Evolutionary conservation across 2,329 filamentous ascomycete species (phyloP), one percentile per base, ranked within the genome.

Genomic region (Neurospora crassa): DNA sequence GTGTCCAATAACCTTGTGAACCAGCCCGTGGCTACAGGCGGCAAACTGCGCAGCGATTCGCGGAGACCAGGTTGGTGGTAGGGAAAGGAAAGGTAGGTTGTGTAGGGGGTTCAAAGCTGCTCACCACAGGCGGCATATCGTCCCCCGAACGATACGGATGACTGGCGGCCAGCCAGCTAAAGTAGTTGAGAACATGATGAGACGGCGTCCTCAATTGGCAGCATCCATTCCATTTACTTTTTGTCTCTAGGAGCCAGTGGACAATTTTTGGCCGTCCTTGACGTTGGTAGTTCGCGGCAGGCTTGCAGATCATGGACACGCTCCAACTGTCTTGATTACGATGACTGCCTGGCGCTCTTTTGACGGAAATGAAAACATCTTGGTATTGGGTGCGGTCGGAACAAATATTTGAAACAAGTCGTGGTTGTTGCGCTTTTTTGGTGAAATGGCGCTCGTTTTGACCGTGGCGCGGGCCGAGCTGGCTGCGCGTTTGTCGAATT

Each of bases 1-100:
- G 1, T 1, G 1, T 12, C 73, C 71, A 2, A 74, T 70, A 4
- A 68, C 68, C 24, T 74, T 74, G 41, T 45, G 18, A 74, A 67
- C 34, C 71, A 68, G 7, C 68, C 63, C 2, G 42, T 67, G 2
- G 45, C 67, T 16, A 42, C 40, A 8, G 71, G 67, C 0, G 71
- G 68, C 20, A 68, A 47, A 6, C 70, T 10, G 7, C 71, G 67
- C 1, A 70, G 67, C 1, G 69, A 47, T 41, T 72, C 68, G 4
- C 34, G 37, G 16, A 72, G 67, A 2, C 41, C 29, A 2, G 68
- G 68, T 47, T 70, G 71, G 0, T 40, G 16, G n/a, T 37, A 53
- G 42, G 14, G 37, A 2, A 47, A 40, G 0, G 2, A 29, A 5
- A 67, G 18, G 41, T 20, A 70, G 41, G 14, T 63, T 16, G 40